Evolutionary conservation across 2,329 filamentous ascomycete species (phyloP), one percentile per base, ranked within the genome.

Genomic region (Ilyonectria robusta): DNA sequence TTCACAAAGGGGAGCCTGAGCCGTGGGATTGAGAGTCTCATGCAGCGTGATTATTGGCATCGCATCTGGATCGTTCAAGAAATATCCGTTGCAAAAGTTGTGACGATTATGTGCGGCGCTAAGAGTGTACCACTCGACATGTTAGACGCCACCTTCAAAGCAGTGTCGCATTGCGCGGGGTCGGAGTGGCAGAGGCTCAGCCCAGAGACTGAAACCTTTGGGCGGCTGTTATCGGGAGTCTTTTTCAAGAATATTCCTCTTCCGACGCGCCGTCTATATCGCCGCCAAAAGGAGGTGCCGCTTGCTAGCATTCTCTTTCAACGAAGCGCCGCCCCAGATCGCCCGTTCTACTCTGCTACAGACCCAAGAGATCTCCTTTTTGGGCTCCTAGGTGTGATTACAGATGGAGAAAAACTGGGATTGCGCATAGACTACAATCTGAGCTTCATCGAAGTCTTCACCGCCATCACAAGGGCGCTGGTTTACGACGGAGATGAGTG

Each of bases 21-120:
- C 3, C 2, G 1, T 17, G 55, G 42, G 6, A 47, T 58, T 17
- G 2, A 11, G 4, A 17, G 42, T 48, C 15, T 58, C n/a, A 19
- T 58, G 15, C 58, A 40, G 19, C 35, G 60, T 6, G 35, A 51
- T 2, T 58, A 63, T 26, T 63, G 60, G 60, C 46, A 50, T 13
- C 44, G 60, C 2, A 57, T 63, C n/a, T 63, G 60, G 60, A 35
- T 63, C 10, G 21, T 63, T 8, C 54, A 63, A 42, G 60, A 63
- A 29, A 23, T 63, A 8, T 29, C 33, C 8, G 19, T 63, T 6
- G 53, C 60, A 1, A 51, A 57, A 63, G 53, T 33, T 19, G 33
- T 44, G 4, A 11, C 46, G 6, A 40, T 65, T 7, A 6, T 59
- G 0, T 44, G 37, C 4, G 62, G 62, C 31, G 29, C 8, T 3